Conservation (phyloP, 2,329 filamentous ascomycete species). For the Neofusicoccum sp. region DNA sequence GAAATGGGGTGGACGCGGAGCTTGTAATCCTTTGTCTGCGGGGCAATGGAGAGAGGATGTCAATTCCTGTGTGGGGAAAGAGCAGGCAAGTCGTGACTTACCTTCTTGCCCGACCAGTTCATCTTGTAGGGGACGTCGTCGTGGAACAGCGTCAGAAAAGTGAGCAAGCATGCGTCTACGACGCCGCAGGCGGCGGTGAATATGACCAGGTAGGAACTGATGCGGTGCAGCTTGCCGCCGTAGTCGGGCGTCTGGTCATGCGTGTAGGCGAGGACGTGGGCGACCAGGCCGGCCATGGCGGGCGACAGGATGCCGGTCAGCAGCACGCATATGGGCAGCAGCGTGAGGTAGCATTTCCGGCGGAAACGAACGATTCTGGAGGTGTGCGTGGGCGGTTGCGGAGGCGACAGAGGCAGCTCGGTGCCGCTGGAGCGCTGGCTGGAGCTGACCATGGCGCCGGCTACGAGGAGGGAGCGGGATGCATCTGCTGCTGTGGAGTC, state of each 20-base stretch:
- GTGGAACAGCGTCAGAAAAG: background rate
- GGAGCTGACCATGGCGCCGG: slow-evolving; percentile 12
- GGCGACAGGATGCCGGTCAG: slow-evolving; percentile 8
- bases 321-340: background rate
- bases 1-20: slow-evolving; percentile 5
- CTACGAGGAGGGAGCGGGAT: background rate
- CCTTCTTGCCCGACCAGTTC: slow-evolving; percentile 18
- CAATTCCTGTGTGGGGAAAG: too few relatives aligned
- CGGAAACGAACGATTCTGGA: slow-evolving; percentile 3
- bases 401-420: background rate
- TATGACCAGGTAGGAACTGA: slow-evolving; percentile 4
- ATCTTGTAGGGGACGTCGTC: background rate
- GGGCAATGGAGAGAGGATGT: background rate
- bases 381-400: background rate
- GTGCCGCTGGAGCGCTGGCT: slow-evolving; percentile 2
- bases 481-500: background rate
- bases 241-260: slow-evolving; percentile 8
- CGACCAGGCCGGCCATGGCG: slow-evolving; percentile 7
- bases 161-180: background rate
- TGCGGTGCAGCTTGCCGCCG: background rate
- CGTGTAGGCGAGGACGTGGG: slow-evolving; percentile 8
- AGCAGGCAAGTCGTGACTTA: background rate
- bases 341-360: background rate
- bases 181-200: background rate
- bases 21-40: background rate